Evolutionary conservation across 1,284 basidiomycete species (phyloP).

Genomic region (Erythrobasidium hasegawianum): DNA sequence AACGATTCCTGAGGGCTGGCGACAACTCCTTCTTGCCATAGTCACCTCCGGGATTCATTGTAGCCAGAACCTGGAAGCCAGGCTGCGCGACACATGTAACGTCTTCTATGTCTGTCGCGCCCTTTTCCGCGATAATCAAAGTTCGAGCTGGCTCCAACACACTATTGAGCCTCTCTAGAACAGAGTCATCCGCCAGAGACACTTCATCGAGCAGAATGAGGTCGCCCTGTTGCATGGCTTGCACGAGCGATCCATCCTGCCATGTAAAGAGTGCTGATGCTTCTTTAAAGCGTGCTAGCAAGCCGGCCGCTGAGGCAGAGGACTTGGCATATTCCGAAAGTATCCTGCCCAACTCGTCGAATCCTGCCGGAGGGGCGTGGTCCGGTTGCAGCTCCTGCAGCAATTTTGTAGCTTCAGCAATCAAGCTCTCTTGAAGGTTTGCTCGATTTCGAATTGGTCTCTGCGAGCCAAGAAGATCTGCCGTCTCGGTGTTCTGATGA

Average conservation of each 20-base stretch:
- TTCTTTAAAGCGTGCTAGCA: conserved; percentile 54
- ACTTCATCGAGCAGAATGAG: conserved; percentile 94
- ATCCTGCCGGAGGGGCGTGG: conserved; percentile 11
- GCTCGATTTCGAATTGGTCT: conserved; percentile 83
- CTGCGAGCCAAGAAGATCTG: conserved; percentile 91
- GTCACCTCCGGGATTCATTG: conserved; percentile 99
- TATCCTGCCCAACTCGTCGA: conserved; percentile 36
- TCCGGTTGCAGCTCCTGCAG: conserved; percentile 33
- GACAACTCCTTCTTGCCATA: conserved; percentile 99
- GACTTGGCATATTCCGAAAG: conserved; percentile 3
- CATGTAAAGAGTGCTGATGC: conserved; percentile 85
- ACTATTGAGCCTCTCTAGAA: conserved; percentile 94
- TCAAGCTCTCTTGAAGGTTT: conserved; percentile 50
- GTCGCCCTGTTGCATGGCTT: conserved; percentile 83
- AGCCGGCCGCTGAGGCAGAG: conserved; percentile 42
- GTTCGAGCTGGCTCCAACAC: conserved; percentile 87
- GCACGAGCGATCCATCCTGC: conserved; percentile 89
- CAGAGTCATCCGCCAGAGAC: conserved; percentile 95
- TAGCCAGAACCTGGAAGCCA: conserved; percentile 86
- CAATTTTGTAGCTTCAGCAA: conserved; percentile 44
- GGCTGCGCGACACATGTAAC: conserved; percentile 63
- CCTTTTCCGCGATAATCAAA: conserved; percentile 88
- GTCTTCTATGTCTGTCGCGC: conserved; percentile 68
- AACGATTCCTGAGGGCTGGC: conserved; percentile 92
- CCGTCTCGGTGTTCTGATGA: conserved; percentile 99